Base-by-base conservation (phyloP, 1,139 yeast genomes). In the Hemisphaericaspora xylofermentans region DNA sequence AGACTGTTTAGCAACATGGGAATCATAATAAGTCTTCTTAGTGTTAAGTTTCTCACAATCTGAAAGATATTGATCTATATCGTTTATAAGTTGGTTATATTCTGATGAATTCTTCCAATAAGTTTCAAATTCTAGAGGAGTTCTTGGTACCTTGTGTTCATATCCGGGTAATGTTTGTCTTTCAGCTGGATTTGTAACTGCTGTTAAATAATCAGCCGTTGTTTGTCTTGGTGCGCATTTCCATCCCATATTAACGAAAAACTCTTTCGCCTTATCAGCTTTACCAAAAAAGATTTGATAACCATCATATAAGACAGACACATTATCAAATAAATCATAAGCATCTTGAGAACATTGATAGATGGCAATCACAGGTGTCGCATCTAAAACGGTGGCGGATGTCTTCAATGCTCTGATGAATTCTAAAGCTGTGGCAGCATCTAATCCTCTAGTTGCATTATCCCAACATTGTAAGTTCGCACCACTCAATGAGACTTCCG, bases 261-360 rank as follows among this genome's bases (percentile, higher is more conserved):
- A 77, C 7, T 67, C 66, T 51, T 76, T 81, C 4, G 93, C 95
- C 24, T 66, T 58, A 13, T 61, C 60, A n/a, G 80, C 72, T 32
- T 77, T 74, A 46, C 96, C 96, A 55, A 71, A 86, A 63, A 60
- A 88, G 43, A 88, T 82, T 61, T 87, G 94, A 53, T 82, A 76
- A 40, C 96, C 95, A 48, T 79, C 83, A 56, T 86, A 86, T 33
- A 88, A 65, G 16, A 88, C 81, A 32, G 80, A 68, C 10, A 84
- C 94, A 49, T 83, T 81, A 62, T 86, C 91, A 54, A 87, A 87
- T 44, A 81, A 62, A 41, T 84, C 80, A 43, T 47, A 47, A 49
- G 86, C 85, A 56, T 79, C 85, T 64, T 84, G 88, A 25, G 88
- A 81, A 51, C 91, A 87, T 66, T 87, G 95, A 61, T 87, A 87